Percentiles rank a stretch among this genome's conserved stretches.
phyloP scores from a whole-genome alignment of 495 filamentous ascomycete genomes.

The Aspergillus homomorphus region DNA sequence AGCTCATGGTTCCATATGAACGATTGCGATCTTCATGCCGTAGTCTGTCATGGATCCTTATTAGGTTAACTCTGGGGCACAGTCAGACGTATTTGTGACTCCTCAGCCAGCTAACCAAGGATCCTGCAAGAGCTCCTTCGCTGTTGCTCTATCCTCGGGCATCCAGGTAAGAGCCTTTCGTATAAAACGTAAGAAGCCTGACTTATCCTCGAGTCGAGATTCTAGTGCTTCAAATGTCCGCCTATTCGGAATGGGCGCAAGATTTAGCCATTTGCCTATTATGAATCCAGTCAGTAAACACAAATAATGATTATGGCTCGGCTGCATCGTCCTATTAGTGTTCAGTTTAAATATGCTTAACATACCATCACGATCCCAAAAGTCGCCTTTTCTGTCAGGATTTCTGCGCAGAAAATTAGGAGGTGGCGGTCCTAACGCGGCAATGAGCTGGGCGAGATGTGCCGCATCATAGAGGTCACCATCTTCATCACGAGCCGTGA shows the following conservation, averaged over 20 bases:
- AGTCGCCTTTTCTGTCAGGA: constrained; percentile 21
- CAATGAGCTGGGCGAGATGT: constrained; percentile 42
- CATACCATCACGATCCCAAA: constrained; percentile 30
- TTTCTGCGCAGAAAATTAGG: constrained; percentile 30
- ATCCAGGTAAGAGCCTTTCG: constrained; percentile 34
- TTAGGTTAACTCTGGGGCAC: no score
- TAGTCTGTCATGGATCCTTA: no score
- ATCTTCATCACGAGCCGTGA: constrained; percentile 31
- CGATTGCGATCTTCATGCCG: no score
- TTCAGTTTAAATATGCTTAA: not conserved
- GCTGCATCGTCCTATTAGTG: no score
- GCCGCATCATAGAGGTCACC: constrained; percentile 37
- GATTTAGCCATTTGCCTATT: constrained; percentile 23
- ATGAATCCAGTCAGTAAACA: not conserved
- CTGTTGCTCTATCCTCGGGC: constrained; percentile 35
- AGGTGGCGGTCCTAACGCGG: constrained; percentile 41
- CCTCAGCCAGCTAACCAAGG: constrained; percentile 24
- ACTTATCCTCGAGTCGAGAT: constrained; percentile 26
- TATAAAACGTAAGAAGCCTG: constrained; percentile 33
- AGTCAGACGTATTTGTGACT: no score
- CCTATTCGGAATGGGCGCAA: constrained; percentile 25
- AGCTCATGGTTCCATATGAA: no score
- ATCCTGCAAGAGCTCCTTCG: constrained; percentile 34
- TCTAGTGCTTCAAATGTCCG: constrained; percentile 26
- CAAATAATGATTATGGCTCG: no score